Conservation (phyloP, 768 basidiomycete species). For the Amanita rimosa region DNA sequence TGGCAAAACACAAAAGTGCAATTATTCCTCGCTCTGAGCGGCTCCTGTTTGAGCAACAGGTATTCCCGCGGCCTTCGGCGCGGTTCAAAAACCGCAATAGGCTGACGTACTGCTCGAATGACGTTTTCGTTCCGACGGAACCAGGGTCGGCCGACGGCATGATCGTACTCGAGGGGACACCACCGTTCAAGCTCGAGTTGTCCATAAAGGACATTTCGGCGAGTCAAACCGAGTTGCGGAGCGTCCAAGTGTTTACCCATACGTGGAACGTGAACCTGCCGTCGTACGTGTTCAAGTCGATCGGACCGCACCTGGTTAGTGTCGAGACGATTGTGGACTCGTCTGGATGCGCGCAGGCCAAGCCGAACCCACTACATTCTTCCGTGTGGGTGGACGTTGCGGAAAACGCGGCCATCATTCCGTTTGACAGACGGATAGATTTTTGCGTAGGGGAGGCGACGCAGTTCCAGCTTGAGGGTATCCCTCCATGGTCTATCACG, state of each 20-base stretch:
- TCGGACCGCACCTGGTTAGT: conserved; percentile 71
- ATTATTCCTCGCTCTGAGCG: conserved; percentile 60
- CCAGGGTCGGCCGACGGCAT: conserved; percentile 40
- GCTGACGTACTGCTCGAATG: conserved; percentile 67
- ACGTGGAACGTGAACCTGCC: conserved; percentile 69
- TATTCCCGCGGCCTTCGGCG: conserved; percentile 71
- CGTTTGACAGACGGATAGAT: conserved; percentile 67
- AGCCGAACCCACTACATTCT: conserved; percentile 45
- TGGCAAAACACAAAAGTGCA: conserved; percentile 50
- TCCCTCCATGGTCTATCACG: conserved; percentile 87
- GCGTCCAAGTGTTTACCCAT: conserved; percentile 33
- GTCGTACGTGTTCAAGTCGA: conserved; percentile 59
- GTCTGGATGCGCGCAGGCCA: conserved; percentile 69
- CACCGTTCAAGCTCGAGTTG: conserved; percentile 75
- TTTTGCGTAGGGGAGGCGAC: conserved; percentile 85
- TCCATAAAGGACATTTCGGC: conserved; percentile 69
- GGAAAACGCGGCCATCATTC: conserved; percentile 87
- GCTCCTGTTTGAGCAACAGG: conserved; percentile 77
- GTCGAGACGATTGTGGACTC: conserved; percentile 75
- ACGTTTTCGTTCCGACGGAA: conserved; percentile 48
- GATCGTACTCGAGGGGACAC: conserved; percentile 67
- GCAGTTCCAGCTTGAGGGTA: conserved; percentile 91
- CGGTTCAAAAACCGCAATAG: conserved; percentile 59
- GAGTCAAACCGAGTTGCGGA: conserved; percentile 49
- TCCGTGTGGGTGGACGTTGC: conserved; percentile 88